phyloP scores from a whole-genome alignment of 805 yeast species.

The Candida coleopterorum region DNA sequence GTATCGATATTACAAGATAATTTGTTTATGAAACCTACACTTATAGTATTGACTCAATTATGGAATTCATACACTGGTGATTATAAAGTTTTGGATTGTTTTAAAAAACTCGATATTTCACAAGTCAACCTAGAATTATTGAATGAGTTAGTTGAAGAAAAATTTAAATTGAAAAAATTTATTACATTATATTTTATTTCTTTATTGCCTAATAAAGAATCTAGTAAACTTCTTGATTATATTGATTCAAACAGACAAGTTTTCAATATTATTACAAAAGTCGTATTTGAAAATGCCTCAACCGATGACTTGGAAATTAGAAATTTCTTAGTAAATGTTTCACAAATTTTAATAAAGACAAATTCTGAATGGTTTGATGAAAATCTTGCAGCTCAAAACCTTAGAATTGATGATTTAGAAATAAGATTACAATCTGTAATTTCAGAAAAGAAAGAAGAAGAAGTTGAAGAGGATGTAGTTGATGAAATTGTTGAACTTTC shows the following conservation, averaged over 20 bases:
- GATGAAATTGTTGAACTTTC: constrained; percentile 17
- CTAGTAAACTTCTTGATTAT: constrained; percentile 19
- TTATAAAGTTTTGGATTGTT: constrained; percentile 12
- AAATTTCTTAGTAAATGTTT: constrained; percentile 12
- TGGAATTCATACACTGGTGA: constrained; percentile 23
- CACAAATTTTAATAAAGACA: constrained; percentile 16
- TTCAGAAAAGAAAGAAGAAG: constrained; percentile 20
- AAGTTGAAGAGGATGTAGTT: constrained; percentile 31
- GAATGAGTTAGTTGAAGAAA: constrained; percentile 17
- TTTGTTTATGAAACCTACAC: constrained; percentile 24
- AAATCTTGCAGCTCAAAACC: constrained; percentile 15
- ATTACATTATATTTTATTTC: constrained; percentile 25
- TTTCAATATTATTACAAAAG: constrained; percentile 5
- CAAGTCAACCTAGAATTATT: constrained; percentile 2
- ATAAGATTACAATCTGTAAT: constrained; percentile 67
- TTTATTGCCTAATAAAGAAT: constrained; percentile 16
- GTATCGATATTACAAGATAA: constrained; percentile 26
- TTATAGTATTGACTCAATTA: constrained; percentile 38
- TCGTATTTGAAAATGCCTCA: constrained; percentile 7
- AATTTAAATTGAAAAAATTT: constrained; percentile 28
- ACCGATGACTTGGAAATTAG: constrained; percentile 14
- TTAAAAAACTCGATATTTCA: constrained; percentile 13
- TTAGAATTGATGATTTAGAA: constrained; percentile 33
- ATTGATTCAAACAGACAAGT: constrained; percentile 15
- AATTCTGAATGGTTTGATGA: constrained; percentile 18